Evolutionary conservation across 2,329 filamentous ascomycete genomes (phyloP).

Genomic region (Penicillium sumatraense): DNA sequence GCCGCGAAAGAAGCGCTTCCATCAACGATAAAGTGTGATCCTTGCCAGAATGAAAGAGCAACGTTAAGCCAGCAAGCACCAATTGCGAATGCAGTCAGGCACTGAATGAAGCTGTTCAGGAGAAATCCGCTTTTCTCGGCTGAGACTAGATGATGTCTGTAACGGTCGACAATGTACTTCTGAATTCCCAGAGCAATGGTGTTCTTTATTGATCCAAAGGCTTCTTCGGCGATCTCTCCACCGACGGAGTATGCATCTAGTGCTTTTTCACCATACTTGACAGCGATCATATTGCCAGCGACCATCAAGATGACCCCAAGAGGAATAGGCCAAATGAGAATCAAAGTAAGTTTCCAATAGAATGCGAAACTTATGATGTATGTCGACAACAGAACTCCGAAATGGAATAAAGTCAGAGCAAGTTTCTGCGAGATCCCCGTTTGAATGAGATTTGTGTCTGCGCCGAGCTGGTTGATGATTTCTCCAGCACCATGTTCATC

Average conservation of each 20-base stretch:
- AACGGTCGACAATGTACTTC: conserved; percentile 1
- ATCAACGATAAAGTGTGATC: conserved; percentile 47
- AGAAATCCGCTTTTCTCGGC: conserved; percentile 4
- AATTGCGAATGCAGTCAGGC: conserved; percentile 62
- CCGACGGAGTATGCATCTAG: conserved; percentile 42
- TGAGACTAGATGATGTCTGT: conserved; percentile 52
- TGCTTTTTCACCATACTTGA: conserved; percentile 54
- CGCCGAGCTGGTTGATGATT: conserved; percentile 81
- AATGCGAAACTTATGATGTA: conserved; percentile 81
- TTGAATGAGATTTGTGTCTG: conserved; percentile 82
- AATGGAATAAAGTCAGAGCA: conserved; percentile 67
- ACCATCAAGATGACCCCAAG: conserved; percentile 63
- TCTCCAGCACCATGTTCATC: conserved; percentile 84
- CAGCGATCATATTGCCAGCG: conserved; percentile 51
- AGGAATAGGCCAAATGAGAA: conserved; percentile 61
- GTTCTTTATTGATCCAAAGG: conserved; percentile 52
- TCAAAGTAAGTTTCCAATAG: conserved; percentile 76
- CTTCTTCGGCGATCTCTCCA: conserved; percentile 52
- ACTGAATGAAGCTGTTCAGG: conserved; percentile 53
- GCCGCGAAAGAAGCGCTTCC: background rate
- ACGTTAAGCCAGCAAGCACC: conserved; percentile 63
- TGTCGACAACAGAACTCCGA: conserved; percentile 76
- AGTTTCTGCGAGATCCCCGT: conserved; percentile 85
- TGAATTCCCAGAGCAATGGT: conserved; percentile 2
- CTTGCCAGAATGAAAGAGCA: conserved; percentile 70